Evolutionary conservation across 768 basidiomycete genomes (phyloP).

Genomic region (Mycena galopus): DNA sequence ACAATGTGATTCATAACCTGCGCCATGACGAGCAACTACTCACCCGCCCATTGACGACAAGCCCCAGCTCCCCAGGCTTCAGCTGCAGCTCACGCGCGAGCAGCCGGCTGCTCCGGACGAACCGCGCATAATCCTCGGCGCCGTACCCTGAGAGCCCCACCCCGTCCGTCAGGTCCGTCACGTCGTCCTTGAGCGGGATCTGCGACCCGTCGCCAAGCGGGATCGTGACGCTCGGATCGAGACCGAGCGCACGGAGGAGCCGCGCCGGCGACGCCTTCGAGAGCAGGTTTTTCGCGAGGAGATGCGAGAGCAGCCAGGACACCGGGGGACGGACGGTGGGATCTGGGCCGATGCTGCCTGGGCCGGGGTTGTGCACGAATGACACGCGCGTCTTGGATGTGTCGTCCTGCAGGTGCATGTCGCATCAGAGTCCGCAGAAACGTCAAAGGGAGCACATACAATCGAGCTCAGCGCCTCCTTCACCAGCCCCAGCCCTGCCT

Average conservation of each 20-base stretch:
- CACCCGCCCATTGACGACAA: constrained; percentile 90
- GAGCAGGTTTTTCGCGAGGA: constrained; percentile 58
- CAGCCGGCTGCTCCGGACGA: constrained; percentile 58
- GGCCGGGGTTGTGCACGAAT: constrained; percentile 83
- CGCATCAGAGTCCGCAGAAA: not conserved
- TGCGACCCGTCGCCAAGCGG: constrained; percentile 49
- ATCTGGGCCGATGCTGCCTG: constrained; percentile 46
- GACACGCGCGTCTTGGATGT: constrained; percentile 70
- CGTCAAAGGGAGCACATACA: not conserved
- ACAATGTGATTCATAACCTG: not conserved
- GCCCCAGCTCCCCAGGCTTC: constrained; percentile 67
- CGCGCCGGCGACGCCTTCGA: constrained; percentile 52
- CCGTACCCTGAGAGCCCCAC: constrained; percentile 50
- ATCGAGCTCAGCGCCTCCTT: constrained; percentile 65
- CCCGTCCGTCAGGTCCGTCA: constrained; percentile 51
- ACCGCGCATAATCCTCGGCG: constrained; percentile 54
- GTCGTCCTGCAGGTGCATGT: constrained; percentile 51
- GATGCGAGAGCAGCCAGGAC: constrained; percentile 65
- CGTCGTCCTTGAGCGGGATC: constrained; percentile 50
- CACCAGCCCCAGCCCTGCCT: constrained; percentile 68
- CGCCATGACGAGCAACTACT: not conserved
- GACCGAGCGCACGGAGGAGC: constrained; percentile 56
- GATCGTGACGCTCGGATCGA: constrained; percentile 30
- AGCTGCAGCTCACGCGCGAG: constrained; percentile 71
- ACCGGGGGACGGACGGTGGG: constrained; percentile 39